These are phyloP conservation scores for Flaveria brownii DNA, from an alignment of 129 eudicot species.

Conservation along the genomic window DNA sequence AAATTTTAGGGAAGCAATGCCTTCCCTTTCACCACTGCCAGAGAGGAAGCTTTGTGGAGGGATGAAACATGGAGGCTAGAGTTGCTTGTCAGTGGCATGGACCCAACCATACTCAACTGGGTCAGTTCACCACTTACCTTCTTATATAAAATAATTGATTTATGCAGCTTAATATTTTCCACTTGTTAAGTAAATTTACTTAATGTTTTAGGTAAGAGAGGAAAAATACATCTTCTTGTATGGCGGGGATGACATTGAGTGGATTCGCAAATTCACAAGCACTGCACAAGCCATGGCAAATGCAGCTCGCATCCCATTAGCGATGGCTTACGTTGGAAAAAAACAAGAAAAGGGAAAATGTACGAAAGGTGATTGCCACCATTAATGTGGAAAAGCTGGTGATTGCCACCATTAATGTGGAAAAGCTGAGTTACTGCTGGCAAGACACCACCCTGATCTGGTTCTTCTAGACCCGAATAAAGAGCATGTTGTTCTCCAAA, in stretches of 20 bases:
- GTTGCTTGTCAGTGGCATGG: no score
- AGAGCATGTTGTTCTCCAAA: constrained; percentile 85
- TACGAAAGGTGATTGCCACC: constrained; percentile 40
- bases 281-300: constrained; percentile 46
- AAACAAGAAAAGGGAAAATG: constrained; percentile 51
- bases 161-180: no score
- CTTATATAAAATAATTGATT: no score
- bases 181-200: no score
- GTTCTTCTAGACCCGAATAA: constrained; percentile 62
- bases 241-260: constrained; percentile 67
- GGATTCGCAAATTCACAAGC: constrained; percentile 61
- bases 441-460: constrained; percentile 42
- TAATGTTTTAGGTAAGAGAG: no score
- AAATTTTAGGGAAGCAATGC: constrained; percentile 46
- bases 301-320: constrained; percentile 15
- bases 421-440: constrained; percentile 66
- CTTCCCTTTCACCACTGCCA: constrained; percentile 53
- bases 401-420: constrained; percentile 39
- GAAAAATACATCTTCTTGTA: constrained; percentile 39
- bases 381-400: constrained; percentile 48
- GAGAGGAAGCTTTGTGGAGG: constrained; percentile 59
- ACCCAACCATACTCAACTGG: no score
- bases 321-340: constrained; percentile 52
- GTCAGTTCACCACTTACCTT: no score
- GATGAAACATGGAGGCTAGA: constrained; percentile 32